Conservation (phyloP, 148 eudicot genomes). For the Selenicereus undatus region DNA sequence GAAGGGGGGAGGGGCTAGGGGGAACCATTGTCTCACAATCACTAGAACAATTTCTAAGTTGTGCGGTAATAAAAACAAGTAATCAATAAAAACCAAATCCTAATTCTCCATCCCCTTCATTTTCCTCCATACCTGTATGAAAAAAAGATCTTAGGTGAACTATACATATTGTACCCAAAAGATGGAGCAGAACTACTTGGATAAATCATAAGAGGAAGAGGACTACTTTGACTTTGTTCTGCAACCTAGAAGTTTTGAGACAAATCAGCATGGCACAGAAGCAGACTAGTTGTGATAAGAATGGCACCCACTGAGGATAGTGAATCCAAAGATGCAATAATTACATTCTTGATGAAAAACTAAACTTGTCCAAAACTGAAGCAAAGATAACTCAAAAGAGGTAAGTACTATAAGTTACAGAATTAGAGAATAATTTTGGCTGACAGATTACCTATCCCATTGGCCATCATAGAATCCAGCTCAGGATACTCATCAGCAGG, state of each 20-base stretch:
- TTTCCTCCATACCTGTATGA: neutral
- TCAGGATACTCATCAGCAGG: conserved; percentile 61
- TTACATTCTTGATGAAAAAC: neutral
- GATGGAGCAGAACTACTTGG: neutral
- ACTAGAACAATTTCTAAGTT: neutral
- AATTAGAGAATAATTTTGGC: neutral
- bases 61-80: neutral
- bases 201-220: neutral
- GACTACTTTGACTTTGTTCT: neutral
- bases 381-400: neutral
- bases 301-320: neutral
- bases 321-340: neutral
- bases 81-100: neutral
- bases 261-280: neutral
- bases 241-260: neutral
- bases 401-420: neutral
- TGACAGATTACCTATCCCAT: conserved; percentile 51
- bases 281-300: neutral
- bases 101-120: neutral
- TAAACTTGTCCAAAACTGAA: neutral
- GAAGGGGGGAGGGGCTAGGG: neutral
- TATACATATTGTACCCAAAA: neutral
- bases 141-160: neutral
- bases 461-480: conserved; percentile 55
- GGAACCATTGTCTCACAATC: neutral